Percentiles rank a stretch among this genome's conserved stretches.
Evolutionary conservation across 768 basidiomycete species (phyloP).

Genomic region (Podaxis mareebaensis): DNA sequence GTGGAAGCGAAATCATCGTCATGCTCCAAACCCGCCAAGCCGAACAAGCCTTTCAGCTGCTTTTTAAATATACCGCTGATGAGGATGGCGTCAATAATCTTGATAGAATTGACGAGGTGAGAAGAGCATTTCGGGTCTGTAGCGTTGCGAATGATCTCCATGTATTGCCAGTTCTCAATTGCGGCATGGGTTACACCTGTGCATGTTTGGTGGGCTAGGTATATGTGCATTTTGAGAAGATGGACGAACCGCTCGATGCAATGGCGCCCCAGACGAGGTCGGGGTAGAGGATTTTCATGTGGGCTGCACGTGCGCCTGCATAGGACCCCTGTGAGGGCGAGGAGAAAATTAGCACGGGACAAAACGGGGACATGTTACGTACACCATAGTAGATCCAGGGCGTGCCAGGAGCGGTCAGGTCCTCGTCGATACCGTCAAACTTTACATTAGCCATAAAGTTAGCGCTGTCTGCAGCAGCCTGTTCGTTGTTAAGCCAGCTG

Average conservation of each 20-base stretch:
- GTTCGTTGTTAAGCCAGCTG: constrained; percentile 88
- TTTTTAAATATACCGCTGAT: constrained; percentile 43
- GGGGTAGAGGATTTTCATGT: constrained; percentile 86
- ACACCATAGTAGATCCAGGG: constrained; percentile 97
- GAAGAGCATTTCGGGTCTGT: constrained; percentile 64
- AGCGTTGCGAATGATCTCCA: constrained; percentile 74
- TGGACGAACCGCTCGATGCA: constrained; percentile 71
- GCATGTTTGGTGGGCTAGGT: background rate
- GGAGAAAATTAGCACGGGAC: background rate
- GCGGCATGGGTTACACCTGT: constrained; percentile 84
- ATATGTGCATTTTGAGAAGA: constrained; percentile 4
- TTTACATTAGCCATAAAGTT: constrained; percentile 85
- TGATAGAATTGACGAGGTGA: constrained; percentile 57
- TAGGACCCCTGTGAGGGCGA: constrained; percentile 69
- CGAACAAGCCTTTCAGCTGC: constrained; percentile 74
- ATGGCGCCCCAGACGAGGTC: constrained; percentile 89
- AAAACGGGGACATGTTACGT: constrained; percentile 24
- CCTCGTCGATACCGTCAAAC: constrained; percentile 68
- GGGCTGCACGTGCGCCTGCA: constrained; percentile 90
- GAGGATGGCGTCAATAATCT: constrained; percentile 64
- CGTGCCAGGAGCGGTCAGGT: constrained; percentile 68
- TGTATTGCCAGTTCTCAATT: constrained; percentile 84
- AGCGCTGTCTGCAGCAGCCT: constrained; percentile 88
- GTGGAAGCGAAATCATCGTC: constrained; percentile 80
- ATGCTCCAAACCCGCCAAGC: constrained; percentile 63